Percentiles rank a stretch among this genome's conserved stretches.
phyloP scores from a whole-genome alignment of 176 grass and related monocot species.

The Juncus inflexus region DNA sequence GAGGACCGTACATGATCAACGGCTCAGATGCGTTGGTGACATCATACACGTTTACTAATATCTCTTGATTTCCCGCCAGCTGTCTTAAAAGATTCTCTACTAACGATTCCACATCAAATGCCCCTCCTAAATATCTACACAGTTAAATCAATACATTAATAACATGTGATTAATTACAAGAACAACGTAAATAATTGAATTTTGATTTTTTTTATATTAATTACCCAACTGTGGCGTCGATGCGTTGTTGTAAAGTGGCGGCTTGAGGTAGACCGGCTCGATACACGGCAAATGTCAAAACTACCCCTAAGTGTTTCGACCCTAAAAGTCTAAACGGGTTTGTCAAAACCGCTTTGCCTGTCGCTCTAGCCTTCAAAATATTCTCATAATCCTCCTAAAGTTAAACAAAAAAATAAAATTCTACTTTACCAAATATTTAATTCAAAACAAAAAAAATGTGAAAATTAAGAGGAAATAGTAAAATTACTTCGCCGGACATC shows the following conservation, averaged over 20 bases:
- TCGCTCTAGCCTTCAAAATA: constrained; percentile 75
- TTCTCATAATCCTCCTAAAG: constrained; percentile 82
- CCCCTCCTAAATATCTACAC: constrained; percentile 88
- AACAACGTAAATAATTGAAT: neutral
- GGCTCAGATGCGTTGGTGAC: constrained; percentile 73
- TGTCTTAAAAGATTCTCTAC: constrained; percentile 87
- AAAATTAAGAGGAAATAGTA: constrained; percentile 8
- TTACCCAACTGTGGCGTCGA: constrained; percentile 90
- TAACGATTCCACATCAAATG: constrained; percentile 87
- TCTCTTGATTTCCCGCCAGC: constrained; percentile 93
- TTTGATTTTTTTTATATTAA: neutral
- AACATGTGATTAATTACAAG: constrained; percentile 3
- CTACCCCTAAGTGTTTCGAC: constrained; percentile 91
- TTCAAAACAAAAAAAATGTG: neutral
- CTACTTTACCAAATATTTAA: constrained; percentile 5
- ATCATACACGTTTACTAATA: constrained; percentile 92
- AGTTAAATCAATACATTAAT: neutral
- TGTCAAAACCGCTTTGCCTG: constrained; percentile 89
- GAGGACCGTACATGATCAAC: constrained; percentile 79
- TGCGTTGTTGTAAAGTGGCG: constrained; percentile 66
- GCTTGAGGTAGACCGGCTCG: constrained; percentile 49
- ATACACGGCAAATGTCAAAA: constrained; percentile 96
- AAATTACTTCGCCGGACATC: constrained; percentile 81
- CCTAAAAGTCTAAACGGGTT: constrained; percentile 84
- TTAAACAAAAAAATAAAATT: constrained; percentile 6